These are phyloP conservation scores for Blastocladiella britannica DNA, from an alignment of 192 early-diverging fungal species.

Conservation along the genomic window DNA sequence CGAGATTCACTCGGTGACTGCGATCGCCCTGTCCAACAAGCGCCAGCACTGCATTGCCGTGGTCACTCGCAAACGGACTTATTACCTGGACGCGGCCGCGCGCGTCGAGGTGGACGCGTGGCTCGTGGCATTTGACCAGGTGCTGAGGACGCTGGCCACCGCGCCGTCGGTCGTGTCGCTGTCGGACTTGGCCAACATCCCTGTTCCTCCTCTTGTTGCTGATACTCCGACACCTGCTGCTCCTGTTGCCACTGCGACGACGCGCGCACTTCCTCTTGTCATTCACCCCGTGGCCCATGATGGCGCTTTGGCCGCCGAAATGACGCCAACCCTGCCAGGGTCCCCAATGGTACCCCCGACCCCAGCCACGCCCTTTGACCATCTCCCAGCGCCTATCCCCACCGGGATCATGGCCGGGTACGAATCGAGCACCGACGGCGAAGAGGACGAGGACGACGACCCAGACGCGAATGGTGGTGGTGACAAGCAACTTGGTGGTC, in stretches of 20 bases:
- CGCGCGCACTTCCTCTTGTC: too few species aligned
- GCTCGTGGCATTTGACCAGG: constrained; percentile 5
- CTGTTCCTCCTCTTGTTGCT: background rate
- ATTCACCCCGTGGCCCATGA: background rate
- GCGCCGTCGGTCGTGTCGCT: background rate
- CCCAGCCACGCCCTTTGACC: too few species aligned
- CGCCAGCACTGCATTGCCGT: constrained; percentile 21
- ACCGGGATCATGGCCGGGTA: too few species aligned
- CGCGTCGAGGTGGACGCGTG: constrained; percentile 18
- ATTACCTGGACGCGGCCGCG: constrained; percentile 16
- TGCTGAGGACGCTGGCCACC: background rate
- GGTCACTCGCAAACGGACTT: constrained; percentile 23
- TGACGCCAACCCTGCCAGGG: too few species aligned
- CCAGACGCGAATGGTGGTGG: too few species aligned
- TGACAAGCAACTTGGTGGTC: too few species aligned
- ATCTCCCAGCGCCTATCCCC: too few species aligned
- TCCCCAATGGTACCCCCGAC: too few species aligned
- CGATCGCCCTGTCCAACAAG: constrained; percentile 19
- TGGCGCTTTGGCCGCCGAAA: background rate
- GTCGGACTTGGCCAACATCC: background rate
- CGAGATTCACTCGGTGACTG: constrained; percentile 20
- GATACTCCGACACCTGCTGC: background rate
- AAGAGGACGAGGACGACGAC: too few species aligned
- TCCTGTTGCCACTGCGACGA: background rate
- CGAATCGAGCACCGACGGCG: too few species aligned